Evolutionary conservation across 306 rosid genomes (phyloP), one percentile per base, ranked within the genome.

Genomic region (Rosa lucieae): DNA sequence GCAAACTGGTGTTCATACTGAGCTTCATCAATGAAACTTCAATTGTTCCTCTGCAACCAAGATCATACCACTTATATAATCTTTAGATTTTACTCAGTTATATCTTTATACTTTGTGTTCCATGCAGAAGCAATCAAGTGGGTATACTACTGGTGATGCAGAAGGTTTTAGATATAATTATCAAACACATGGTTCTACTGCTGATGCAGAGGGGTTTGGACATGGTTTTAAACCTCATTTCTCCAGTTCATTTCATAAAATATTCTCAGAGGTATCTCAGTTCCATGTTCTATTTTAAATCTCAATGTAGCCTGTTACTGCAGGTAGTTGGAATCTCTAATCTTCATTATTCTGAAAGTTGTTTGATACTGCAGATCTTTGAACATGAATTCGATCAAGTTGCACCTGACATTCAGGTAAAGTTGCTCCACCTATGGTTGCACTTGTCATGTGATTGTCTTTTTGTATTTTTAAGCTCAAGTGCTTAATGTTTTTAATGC

Each of bases 241-340:
- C 86, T 91, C 98, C 52, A 88, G 85, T 86, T 93, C 96, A 84
- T 95, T 95, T 85, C 91, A 88, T 84, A 89, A 86, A 85, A 86
- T 93, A 85, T 95, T 95, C 86, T 90, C 97, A 4, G 99, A 93
- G 99, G 99, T 93, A 89, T 58, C 43, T 53, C 71, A 56, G 61
- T 52, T 35, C 13, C 15, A 1, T 56, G 52, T 72, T 72, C 72
- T 56, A 49, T 47, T 70, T 65, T 37, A n/a, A 14, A 67, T 69
- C 70, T 46, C 47, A 10, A 43, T 40, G 32, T 29, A 78, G 35
- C 78, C 39, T 70, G 40, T 77, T 59, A 14, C 23, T 49, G 35
- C 47, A 42, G n/a, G 55, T 63, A 51, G 29, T 44, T 51, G 15
- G 37, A 42, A 12, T 46, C 67, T 12, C 43, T 4, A 23, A 32